Evolutionary conservation across 208 protist genomes (phyloP), one percentile per base, ranked within the genome.

Genomic region (Leishmania tarentolae): DNA sequence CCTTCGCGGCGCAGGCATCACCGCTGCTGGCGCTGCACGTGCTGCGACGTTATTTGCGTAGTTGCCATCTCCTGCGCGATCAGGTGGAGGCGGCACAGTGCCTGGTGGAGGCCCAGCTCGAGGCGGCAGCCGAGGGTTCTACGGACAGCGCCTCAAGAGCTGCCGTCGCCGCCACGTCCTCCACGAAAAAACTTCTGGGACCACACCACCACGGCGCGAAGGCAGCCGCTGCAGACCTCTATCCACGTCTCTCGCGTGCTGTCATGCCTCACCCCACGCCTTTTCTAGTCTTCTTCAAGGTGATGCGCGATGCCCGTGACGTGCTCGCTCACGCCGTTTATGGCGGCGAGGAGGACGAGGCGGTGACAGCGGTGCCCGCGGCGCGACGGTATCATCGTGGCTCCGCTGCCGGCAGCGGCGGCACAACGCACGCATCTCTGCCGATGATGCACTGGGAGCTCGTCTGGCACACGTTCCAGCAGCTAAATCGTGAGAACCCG

Each of bases 401-500:
- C 40, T 56, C 50, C 9, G 35, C 69, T 21, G 52, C 50, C 47
- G 65, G 17, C n/a, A 53, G n/a, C 11, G 71, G 42, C 28, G 82
- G 47, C 28, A 79, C 59, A 63, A 65, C 47, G 46, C 65, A 56
- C 70, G 76, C 66, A 57, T 77, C 84, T 17, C 82, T 95, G 42
- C 94, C 92, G 28, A 90, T 97, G 92, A 80, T 96, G 65, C 94
- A 97, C 79, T 97, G 94, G 93, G 87, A 90, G 75, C 68, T 96
- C n/a, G 89, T 89, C 9, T 97, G 92, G 93, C 79, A 80, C 52
- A 83, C 83, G 70, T 96, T 97, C 71, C 92, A 96, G 73, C 84
- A 81, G 47, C 86, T 97, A 3, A 97, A 97, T 76, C 84, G 90
- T 72, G 85, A 93, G 46, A 94, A 93, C 78, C 87, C 88, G 28